phyloP scores from a whole-genome alignment of 106 monocot genomes.

The Cymbidium sinense region DNA sequence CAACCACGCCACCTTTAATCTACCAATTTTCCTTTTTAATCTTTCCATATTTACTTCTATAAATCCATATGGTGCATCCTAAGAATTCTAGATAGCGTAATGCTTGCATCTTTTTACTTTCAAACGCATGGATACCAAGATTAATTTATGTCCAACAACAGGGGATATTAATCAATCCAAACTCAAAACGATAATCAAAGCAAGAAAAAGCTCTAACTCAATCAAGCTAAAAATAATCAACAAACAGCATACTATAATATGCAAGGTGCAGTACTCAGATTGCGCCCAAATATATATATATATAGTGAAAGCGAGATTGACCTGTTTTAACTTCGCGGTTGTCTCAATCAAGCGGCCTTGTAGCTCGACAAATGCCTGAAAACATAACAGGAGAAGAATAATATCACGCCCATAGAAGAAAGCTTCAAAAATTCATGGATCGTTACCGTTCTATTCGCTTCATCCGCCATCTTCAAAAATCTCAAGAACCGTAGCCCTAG shows the following conservation, averaged over 20 bases:
- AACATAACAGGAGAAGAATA: background rate
- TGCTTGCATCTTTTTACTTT: background rate
- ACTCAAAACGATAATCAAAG: background rate
- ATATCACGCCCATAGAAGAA: background rate
- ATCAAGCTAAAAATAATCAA: background rate
- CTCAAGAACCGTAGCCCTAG: background rate
- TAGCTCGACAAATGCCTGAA: conserved; percentile 73
- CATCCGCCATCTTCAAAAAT: conserved; percentile 48
- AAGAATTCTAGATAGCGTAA: background rate
- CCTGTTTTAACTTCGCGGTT: conserved; percentile 81
- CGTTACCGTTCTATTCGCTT: conserved; percentile 46
- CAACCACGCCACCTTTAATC: background rate
- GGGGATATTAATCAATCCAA: background rate
- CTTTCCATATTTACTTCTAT: background rate
- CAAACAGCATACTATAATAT: background rate
- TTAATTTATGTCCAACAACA: background rate
- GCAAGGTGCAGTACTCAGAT: background rate
- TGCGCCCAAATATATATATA: background rate
- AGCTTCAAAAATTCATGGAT: background rate
- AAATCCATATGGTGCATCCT: background rate
- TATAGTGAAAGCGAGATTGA: background rate
- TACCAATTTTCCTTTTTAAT: background rate
- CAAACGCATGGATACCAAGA: background rate
- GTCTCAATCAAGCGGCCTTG: conserved; percentile 83
- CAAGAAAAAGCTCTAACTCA: background rate